Base-by-base conservation (phyloP, 2,329 filamentous ascomycete genomes). In the Colletotrichum spinosum region DNA sequence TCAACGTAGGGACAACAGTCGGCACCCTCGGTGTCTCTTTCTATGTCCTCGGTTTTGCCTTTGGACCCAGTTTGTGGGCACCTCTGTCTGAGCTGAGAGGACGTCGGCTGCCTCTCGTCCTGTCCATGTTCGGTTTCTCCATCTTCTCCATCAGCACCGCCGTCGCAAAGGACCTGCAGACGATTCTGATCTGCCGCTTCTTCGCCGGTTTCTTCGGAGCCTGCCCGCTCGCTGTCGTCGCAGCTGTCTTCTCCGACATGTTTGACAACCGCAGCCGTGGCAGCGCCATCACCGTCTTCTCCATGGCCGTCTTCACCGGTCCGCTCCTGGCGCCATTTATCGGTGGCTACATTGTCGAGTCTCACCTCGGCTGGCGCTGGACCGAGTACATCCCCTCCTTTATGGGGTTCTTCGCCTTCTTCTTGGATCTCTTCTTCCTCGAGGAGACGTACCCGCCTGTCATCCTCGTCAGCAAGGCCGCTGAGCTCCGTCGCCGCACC, bases 201-300 rank as follows among this genome's bases (percentile, higher is more conserved):
- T 92, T 94, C 70, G 80, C 81, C 65, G 92, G 92, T 53, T 90
- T 92, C 74, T 91, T 91, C 68, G 91, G 90, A 35, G 90, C 89
- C 55, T 90, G 87, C 65, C 87, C 89, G 2, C 78, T 93, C 46
- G 85, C 92, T 69, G 83, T 92, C 72, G 90, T 90, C 57, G 90
- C 88, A 4, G 90, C 89, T 64, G 87, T 92, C 57, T 92, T 92
- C 76, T 88, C 87, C 25, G 90, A 93, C 76, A 89, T 92, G 86
- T 90, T 90, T 71, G 85, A 88, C 76, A 88, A 90, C 76, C 80
- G 82, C 68, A 86, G 84, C 49, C 83, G 89, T 69, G 86, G 90
- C 62, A 76, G 84, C 45, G 85, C 86, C 67, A 84, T 88, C 51
- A 86, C 86, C 2, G 72, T 88, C 45, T 89, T 88, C 73, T 82